A percentile compares a stretch with the other conserved stretches of the same genome.
Conservation (phyloP, 1,284 basidiomycete species). For the Leccinum fuscescens region DNA sequence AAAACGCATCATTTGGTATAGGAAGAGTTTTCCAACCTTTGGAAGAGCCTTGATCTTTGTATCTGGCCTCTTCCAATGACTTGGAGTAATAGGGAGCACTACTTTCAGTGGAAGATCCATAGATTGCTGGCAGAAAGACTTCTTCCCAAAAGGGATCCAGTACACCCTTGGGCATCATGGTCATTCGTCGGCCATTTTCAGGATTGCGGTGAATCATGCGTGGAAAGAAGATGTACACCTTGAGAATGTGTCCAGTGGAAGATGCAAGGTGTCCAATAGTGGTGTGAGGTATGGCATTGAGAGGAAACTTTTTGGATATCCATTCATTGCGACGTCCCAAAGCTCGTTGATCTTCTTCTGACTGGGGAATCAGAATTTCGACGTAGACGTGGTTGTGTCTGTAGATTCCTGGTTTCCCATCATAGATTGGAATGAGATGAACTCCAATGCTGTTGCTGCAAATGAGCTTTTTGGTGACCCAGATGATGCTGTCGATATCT, state of each 20-base stretch:
- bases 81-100: background rate
- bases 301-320: background rate
- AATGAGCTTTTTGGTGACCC: constrained; percentile 1
- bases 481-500: constrained; percentile 20
- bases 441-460: constrained; percentile 8
- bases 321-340: background rate
- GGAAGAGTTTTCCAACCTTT: background rate
- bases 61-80: constrained; percentile 1
- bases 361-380: background rate
- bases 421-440: constrained; percentile 1
- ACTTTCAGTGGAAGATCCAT: background rate
- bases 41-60: constrained; percentile 3
- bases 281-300: background rate
- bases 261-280: background rate
- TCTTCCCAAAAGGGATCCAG: constrained; percentile 14
- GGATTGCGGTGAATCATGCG: constrained; percentile 16
- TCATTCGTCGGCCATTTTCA: background rate
- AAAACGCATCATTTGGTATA: background rate
- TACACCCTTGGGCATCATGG: constrained; percentile 6
- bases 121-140: constrained; percentile 8
- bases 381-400: background rate
- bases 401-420: background rate
- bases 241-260: background rate
- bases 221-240: constrained; percentile 18
- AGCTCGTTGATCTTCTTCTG: background rate